phyloP scores from a whole-genome alignment of 345 rosid genomes.

The Kandelia obovata region DNA sequence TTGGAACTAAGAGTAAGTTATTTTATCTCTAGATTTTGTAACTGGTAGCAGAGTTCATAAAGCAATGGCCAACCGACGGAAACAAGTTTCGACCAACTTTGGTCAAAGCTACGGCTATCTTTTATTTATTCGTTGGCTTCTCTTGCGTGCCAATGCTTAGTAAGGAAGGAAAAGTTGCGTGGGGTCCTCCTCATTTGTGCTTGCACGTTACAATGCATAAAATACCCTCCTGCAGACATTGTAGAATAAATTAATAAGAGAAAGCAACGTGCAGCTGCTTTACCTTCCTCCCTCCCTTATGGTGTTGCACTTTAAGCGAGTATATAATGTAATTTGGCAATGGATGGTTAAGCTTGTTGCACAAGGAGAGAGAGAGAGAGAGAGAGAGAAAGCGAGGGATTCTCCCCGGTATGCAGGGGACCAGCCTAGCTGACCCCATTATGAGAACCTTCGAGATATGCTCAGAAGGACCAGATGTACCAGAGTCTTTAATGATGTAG shows the following conservation, averaged over 20 bases:
- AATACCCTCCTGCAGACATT: not conserved
- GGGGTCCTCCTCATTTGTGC: not conserved
- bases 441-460: not conserved
- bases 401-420: constrained; percentile 10
- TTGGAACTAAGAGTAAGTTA: too few relatives aligned
- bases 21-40: too few relatives aligned
- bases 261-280: constrained; percentile 8
- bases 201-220: not conserved
- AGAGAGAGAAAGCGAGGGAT: constrained; percentile 6
- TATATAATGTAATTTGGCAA: constrained; percentile 1
- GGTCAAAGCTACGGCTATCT: not conserved
- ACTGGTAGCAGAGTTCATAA: too few relatives aligned
- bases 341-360: not conserved
- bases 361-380: not conserved
- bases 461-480: not conserved
- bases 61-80: too few relatives aligned
- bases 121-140: not conserved
- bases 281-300: not conserved
- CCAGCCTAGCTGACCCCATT: not conserved
- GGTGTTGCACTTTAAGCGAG: constrained; percentile 17
- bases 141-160: too few relatives aligned
- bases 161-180: not conserved
- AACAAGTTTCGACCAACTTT: not conserved
- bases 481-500: not conserved
- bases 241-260: not conserved